Percentiles rank a stretch among this genome's conserved stretches.
Evolutionary conservation across 2,329 filamentous ascomycete genomes (phyloP).

Genomic region (Paracorniculantispora psalliotae): DNA sequence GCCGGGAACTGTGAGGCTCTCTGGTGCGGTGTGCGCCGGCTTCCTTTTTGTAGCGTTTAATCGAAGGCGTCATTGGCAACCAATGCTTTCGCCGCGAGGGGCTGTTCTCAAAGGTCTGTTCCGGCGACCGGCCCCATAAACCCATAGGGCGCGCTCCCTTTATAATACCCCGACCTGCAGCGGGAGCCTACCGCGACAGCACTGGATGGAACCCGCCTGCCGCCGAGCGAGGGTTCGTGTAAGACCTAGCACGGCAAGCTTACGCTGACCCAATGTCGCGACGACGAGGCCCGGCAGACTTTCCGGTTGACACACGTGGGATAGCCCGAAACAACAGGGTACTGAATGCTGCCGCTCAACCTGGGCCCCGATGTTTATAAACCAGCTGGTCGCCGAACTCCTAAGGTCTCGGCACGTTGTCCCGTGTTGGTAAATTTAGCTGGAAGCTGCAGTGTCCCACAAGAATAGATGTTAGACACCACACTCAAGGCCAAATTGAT

Average conservation of each 20-base stretch:
- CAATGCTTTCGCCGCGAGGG: neutral
- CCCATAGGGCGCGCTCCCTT: neutral
- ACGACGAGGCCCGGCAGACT: neutral
- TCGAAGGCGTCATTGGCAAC: neutral
- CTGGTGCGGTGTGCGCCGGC: slow-evolving; percentile 8
- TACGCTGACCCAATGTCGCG: slow-evolving; percentile 2
- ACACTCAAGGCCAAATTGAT: neutral
- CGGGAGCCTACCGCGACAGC: neutral
- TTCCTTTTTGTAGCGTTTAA: neutral
- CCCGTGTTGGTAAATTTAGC: neutral
- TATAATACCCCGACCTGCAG: neutral
- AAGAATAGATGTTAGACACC: slow-evolving; percentile 9
- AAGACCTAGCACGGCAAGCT: slow-evolving; percentile 10
- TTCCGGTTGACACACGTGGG: neutral
- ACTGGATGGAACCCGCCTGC: neutral
- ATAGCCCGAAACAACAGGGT: neutral
- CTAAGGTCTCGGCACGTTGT: neutral
- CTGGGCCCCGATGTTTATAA: neutral
- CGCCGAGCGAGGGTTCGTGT: slow-evolving; percentile 2
- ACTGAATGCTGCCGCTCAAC: neutral
- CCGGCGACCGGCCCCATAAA: neutral
- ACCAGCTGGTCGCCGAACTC: slow-evolving; percentile 3
- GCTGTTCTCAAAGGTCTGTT: neutral
- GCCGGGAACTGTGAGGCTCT: slow-evolving; percentile 2
- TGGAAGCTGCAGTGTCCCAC: slow-evolving; percentile 1